phyloP scores from a whole-genome alignment of 1,284 basidiomycete genomes.

The Pterula multifida region DNA sequence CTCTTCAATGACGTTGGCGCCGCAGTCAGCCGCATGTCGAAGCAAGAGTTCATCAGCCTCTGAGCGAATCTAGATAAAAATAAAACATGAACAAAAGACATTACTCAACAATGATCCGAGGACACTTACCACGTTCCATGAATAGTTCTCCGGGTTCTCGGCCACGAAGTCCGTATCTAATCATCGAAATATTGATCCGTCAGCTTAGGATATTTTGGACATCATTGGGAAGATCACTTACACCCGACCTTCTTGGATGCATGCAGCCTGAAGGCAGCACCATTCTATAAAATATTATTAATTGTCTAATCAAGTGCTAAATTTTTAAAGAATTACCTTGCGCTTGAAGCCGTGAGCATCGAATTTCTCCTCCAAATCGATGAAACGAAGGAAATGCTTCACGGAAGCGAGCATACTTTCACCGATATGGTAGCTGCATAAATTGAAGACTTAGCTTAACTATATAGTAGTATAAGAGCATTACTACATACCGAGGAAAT shows the following conservation, averaged over 20 bases:
- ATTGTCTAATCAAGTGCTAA: too few species aligned
- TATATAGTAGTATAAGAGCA: neutral
- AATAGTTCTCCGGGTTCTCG: conserved; percentile 18
- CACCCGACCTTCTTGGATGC: too few species aligned
- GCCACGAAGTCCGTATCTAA: conserved; percentile 27
- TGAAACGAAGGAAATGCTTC: conserved; percentile 28
- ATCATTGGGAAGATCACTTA: too few species aligned
- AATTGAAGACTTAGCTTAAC: neutral
- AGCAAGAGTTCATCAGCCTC: conserved; percentile 35
- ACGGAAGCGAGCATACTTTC: conserved; percentile 36
- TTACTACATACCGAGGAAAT: conserved; percentile 25
- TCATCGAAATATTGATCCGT: too few species aligned
- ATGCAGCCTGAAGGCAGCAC: conserved; percentile 32
- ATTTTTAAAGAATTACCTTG: conserved; percentile 27
- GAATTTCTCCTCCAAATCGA: conserved; percentile 29
- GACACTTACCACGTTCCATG: conserved; percentile 30
- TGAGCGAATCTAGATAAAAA: conserved; percentile 25
- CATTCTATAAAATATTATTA: conserved; percentile 21
- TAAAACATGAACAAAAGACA: conserved; percentile 10
- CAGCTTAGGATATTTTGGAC: too few species aligned
- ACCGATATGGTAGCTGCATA: conserved; percentile 30
- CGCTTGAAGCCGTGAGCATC: conserved; percentile 24
- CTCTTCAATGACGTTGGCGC: conserved; percentile 28
- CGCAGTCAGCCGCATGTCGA: conserved; percentile 27
- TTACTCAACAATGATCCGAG: conserved; percentile 10